phyloP scores from a whole-genome alignment of 2,329 filamentous ascomycete genomes.

The Incumbomyces delicatus region DNA sequence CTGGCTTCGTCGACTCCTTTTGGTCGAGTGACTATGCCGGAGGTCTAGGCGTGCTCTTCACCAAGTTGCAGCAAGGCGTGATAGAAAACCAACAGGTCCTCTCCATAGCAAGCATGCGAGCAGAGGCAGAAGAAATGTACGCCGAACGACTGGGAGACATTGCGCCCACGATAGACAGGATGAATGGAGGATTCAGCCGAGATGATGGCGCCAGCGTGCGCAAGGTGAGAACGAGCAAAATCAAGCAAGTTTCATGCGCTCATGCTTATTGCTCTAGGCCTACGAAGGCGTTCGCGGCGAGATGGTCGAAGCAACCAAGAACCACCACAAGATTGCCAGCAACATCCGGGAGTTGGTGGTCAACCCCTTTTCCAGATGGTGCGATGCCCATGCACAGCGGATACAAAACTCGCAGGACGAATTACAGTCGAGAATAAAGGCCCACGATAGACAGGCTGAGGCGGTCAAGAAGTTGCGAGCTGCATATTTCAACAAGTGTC shows the following conservation, averaged over 20 bases:
- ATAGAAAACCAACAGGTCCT: conserved; percentile 91
- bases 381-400: conserved; percentile 83
- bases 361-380: conserved; percentile 89
- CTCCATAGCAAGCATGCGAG: conserved; percentile 83
- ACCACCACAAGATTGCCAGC: conserved; percentile 89
- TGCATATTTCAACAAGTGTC: conserved; percentile 98
- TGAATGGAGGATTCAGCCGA: conserved; percentile 71
- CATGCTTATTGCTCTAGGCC: conserved; percentile 46
- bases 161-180: conserved; percentile 67
- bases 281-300: conserved; percentile 88
- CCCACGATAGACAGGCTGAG: conserved; percentile 86
- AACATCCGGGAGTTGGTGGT: conserved; percentile 95
- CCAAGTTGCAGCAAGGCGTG: conserved; percentile 92
- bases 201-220: conserved; percentile 94
- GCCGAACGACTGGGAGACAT: conserved; percentile 73
- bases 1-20: conserved; percentile 88
- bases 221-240: conserved; percentile 54
- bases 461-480: conserved; percentile 84
- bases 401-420: conserved; percentile 93
- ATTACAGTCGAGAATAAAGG: conserved; percentile 79
- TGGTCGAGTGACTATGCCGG: conserved; percentile 97
- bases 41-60: conserved; percentile 87
- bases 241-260: background rate
- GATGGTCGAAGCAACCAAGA: conserved; percentile 83
- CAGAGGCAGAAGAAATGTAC: conserved; percentile 89